These are phyloP conservation scores for Daedaleopsis sinensis DNA, from an alignment of 768 basidiomycete genomes.

Conservation along the genomic window DNA sequence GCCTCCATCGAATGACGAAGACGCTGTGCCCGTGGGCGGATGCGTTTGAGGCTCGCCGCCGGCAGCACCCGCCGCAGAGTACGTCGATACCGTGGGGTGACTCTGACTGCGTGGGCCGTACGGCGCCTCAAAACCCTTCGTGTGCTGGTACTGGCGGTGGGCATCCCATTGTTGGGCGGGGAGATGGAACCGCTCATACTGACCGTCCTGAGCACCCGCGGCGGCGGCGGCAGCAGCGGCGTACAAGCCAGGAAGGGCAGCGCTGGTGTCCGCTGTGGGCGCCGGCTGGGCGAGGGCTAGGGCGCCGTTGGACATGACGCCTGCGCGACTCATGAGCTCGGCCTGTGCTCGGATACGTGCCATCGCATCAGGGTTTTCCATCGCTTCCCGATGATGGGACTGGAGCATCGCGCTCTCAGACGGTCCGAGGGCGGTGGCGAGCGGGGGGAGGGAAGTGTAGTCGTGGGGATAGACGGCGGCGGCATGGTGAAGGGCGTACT, in stretches of 20 bases:
- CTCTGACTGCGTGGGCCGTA: conserved; percentile 14
- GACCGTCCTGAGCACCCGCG: conserved; percentile 11
- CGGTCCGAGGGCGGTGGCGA: conserved; percentile 14
- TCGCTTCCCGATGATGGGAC: conserved; percentile 2
- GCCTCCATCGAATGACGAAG: conserved; percentile 13
- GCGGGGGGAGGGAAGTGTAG: conserved; percentile 19
- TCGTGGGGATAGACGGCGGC: conserved; percentile 36
- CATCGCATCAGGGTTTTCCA: conserved; percentile 40
- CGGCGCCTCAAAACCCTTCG: conserved; percentile 18
- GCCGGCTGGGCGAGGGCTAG: conserved; percentile 14
- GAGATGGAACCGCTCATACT: conserved; percentile 15
- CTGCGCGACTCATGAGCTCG: conserved; percentile 44
- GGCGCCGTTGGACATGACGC: conserved; percentile 28
- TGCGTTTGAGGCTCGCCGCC: conserved; percentile 24
- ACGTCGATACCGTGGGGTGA: conserved; percentile 8
- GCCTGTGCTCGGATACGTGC: conserved; percentile 51
- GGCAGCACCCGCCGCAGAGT: conserved; percentile 6
- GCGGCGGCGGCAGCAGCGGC: conserved; percentile 7
- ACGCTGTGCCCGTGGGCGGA: conserved; percentile 13
- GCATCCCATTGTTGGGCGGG: conserved; percentile 21
- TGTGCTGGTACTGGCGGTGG: conserved; percentile 13
- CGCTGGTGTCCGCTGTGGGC: conserved; percentile 11
- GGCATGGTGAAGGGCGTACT: conserved; percentile 30
- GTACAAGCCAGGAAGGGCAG: conserved; percentile 17
- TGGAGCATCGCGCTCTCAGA: conserved; percentile 4